These are phyloP conservation scores for Linanthus parryae DNA, from an alignment of 148 eudicot genomes.

Conservation along the genomic window DNA sequence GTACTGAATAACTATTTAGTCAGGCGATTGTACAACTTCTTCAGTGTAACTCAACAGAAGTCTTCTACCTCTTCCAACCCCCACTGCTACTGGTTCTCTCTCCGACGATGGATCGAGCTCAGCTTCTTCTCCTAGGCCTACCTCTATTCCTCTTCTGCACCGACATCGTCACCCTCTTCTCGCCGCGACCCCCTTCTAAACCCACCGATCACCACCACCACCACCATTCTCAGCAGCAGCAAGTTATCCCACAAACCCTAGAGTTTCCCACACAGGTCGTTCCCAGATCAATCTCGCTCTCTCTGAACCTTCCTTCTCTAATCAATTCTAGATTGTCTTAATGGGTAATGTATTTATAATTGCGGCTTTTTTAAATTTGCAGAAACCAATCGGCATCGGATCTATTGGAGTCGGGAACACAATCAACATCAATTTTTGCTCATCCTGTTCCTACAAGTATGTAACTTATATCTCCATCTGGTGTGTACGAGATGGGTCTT, in stretches of 20 bases:
- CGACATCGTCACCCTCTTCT: slow-evolving; percentile 58
- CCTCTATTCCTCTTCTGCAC: slow-evolving; percentile 67
- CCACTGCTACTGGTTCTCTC: too few species aligned
- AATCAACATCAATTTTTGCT: slow-evolving; percentile 56
- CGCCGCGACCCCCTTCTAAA: slow-evolving; percentile 44
- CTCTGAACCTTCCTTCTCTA: neutral
- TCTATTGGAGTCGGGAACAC: slow-evolving; percentile 52
- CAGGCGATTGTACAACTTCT: too few species aligned
- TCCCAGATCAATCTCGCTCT: neutral
- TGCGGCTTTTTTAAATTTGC: slow-evolving; percentile 6
- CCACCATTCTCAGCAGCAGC: slow-evolving; percentile 23
- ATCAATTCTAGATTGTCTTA: neutral
- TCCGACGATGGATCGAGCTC: slow-evolving; percentile 64
- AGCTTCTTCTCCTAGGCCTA: slow-evolving; percentile 59
- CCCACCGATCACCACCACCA: slow-evolving; percentile 28
- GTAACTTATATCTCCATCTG: neutral
- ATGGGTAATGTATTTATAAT: neutral
- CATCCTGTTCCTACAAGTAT: slow-evolving; percentile 75
- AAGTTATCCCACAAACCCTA: slow-evolving; percentile 32
- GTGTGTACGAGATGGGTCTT: neutral
- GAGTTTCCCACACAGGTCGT: slow-evolving; percentile 53
- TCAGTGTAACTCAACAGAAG: too few species aligned
- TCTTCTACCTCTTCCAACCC: too few species aligned
- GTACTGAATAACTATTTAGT: too few species aligned
- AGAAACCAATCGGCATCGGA: slow-evolving; percentile 34